phyloP scores from a whole-genome alignment of 257 asterid genomes.

The Agastache rugosa region DNA sequence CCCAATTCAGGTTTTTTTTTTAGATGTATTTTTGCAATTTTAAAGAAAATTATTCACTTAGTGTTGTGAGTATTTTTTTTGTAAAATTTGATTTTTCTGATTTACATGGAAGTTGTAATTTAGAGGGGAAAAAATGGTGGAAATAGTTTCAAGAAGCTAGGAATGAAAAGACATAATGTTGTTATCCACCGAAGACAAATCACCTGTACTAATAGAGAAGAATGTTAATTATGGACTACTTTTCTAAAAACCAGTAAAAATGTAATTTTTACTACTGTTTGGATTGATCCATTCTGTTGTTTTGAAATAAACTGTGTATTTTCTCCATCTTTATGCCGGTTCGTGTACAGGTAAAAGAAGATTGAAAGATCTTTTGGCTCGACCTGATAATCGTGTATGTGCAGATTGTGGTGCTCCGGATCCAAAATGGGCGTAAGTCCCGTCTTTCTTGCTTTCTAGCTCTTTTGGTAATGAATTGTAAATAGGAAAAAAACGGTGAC shows the following conservation, averaged over 20 bases:
- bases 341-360: constrained; percentile 68
- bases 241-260: not conserved
- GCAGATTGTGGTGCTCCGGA: constrained; percentile 98
- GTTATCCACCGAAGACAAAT: not conserved
- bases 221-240: not conserved
- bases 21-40: not conserved
- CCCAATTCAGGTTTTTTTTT: constrained; percentile 61
- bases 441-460: not conserved
- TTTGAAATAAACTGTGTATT: constrained; percentile 17
- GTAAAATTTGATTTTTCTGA: not conserved
- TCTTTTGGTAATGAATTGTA: not conserved
- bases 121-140: not conserved
- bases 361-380: constrained; percentile 82
- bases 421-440: constrained; percentile 99
- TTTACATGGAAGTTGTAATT: not conserved
- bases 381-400: constrained; percentile 76
- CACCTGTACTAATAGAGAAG: not conserved
- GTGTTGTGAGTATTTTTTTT: not conserved
- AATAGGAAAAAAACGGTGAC: not conserved
- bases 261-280: not conserved
- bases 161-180: constrained; percentile 5
- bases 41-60: not conserved
- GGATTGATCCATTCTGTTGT: constrained; percentile 2
- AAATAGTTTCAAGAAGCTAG: not conserved
- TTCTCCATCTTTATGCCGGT: constrained; percentile 8